A percentile compares a stretch with the other conserved stretches of the same genome.
phyloP scores from a whole-genome alignment of 2,329 filamentous ascomycete genomes.

The Trichoderma oligosporum region DNA sequence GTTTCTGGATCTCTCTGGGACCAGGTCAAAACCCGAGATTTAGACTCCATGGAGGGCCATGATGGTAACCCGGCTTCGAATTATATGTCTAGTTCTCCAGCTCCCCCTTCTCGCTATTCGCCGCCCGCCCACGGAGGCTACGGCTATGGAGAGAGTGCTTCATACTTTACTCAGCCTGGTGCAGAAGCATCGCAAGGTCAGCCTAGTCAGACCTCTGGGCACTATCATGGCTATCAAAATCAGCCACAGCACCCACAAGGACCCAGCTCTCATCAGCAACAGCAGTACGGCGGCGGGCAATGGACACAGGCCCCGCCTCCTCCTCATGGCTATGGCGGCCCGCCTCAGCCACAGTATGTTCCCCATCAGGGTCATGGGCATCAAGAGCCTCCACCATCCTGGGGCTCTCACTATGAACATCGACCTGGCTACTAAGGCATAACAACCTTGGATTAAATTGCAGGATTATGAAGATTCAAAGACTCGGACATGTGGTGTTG shows the following conservation, averaged over 20 bases:
- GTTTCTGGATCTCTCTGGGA: constrained; percentile 58
- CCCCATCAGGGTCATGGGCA: constrained; percentile 22
- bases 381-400: constrained; percentile 30
- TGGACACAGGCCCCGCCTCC: constrained; percentile 14
- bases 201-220: constrained; percentile 20
- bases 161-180: constrained; percentile 25
- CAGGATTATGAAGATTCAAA: background rate
- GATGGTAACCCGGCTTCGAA: constrained; percentile 39
- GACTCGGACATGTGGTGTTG: background rate
- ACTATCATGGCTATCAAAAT: background rate
- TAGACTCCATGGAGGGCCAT: constrained; percentile 51
- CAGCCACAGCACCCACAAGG: constrained; percentile 28
- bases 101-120: constrained; percentile 31
- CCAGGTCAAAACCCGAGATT: constrained; percentile 57
- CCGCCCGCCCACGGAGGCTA: constrained; percentile 34
- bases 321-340: constrained; percentile 23
- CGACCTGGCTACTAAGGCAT: constrained; percentile 33
- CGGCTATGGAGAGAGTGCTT: constrained; percentile 40
- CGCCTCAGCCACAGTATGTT: constrained; percentile 26
- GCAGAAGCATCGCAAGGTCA: constrained; percentile 26
- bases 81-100: constrained; percentile 40
- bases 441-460: background rate
- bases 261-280: constrained; percentile 24
- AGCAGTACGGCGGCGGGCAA: constrained; percentile 26
- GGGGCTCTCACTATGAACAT: constrained; percentile 40